Conservation (phyloP, 257 asterid species). For the Solanum chilense region DNA sequence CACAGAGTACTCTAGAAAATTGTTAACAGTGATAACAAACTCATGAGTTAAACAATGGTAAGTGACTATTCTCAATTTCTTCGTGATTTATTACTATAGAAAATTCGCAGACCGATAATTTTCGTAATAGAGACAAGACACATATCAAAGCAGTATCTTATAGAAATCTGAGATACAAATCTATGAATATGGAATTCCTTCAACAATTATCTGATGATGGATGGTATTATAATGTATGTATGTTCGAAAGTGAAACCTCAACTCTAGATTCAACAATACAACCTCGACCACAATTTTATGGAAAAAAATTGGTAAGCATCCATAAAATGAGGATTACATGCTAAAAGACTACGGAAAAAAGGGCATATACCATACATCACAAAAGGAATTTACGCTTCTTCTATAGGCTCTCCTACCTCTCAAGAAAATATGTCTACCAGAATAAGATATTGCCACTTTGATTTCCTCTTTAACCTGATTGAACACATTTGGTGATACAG, state of each 20-base stretch:
- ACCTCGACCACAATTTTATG: constrained; percentile 36
- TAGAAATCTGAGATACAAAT: background rate
- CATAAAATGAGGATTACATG: constrained; percentile 41
- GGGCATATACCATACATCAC: constrained; percentile 24
- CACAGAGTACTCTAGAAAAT: background rate
- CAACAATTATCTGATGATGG: background rate
- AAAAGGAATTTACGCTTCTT: background rate
- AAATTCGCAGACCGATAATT: background rate
- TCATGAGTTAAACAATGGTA: background rate
- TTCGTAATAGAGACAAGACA: background rate
- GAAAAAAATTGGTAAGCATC: constrained; percentile 36
- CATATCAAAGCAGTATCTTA: background rate
- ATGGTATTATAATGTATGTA: background rate
- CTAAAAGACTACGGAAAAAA: constrained; percentile 24
- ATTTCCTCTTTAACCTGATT: background rate
- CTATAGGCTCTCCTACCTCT: background rate
- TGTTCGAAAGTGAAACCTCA: constrained; percentile 14
- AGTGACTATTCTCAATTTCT: background rate
- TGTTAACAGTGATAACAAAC: background rate
- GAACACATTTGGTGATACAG: background rate
- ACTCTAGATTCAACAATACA: constrained; percentile 11
- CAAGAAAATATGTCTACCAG: background rate
- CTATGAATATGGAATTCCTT: background rate
- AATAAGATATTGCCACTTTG: background rate
- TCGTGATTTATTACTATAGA: background rate